These are phyloP conservation scores for Hyparrhenia diplandra DNA, from an alignment of 176 grass and related monocot species.

Conservation along the genomic window DNA sequence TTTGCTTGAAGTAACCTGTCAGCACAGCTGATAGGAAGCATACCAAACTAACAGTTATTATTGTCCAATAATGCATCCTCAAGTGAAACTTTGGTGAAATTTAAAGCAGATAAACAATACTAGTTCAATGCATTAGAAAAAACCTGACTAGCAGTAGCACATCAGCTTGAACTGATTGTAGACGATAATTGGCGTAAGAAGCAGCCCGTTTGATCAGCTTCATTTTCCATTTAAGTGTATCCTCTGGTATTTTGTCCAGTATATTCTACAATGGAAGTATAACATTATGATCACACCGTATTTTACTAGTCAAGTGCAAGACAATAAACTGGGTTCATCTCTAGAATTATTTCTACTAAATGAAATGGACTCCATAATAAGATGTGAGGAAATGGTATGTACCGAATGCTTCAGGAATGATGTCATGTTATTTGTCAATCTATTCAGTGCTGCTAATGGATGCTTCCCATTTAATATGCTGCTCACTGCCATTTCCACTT, in stretches of 20 bases:
- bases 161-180: constrained; percentile 54
- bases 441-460: constrained; percentile 45
- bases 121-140: not conserved
- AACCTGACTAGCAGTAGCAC: constrained; percentile 55
- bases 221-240: constrained; percentile 59
- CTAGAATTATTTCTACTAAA: not conserved
- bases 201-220: constrained; percentile 39
- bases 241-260: constrained; percentile 57
- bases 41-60: not conserved
- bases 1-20: constrained; percentile 69
- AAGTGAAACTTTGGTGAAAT: not conserved
- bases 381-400: not conserved
- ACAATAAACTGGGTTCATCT: not conserved
- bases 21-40: constrained; percentile 40
- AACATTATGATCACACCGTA: not conserved
- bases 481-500: constrained; percentile 38
- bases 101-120: not conserved
- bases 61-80: not conserved
- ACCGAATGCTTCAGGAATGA: constrained; percentile 42
- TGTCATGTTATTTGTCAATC: constrained; percentile 41
- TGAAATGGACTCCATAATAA: not conserved
- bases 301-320: not conserved
- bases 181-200: constrained; percentile 40
- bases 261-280: constrained; percentile 40
- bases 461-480: constrained; percentile 43